Conservation (phyloP, 2,329 filamentous ascomycete species). For the Aspergillus amoenus region DNA sequence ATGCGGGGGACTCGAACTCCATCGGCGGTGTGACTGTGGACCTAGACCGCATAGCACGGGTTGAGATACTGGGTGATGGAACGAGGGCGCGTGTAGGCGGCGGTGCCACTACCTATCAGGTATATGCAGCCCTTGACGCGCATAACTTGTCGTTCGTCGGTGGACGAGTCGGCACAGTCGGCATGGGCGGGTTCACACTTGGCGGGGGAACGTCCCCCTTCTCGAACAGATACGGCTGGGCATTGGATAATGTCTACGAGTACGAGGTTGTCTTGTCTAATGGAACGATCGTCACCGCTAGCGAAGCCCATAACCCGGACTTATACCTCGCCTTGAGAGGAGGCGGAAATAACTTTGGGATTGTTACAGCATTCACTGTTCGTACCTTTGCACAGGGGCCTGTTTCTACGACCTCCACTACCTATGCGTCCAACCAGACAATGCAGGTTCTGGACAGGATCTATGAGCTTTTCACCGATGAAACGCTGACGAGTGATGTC, state of each 20-base stretch:
- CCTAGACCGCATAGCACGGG: conserved; percentile 13
- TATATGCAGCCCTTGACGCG: conserved; percentile 12
- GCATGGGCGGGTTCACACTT: conserved; percentile 40
- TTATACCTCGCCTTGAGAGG: conserved; percentile 40
- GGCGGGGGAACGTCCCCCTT: conserved; percentile 38
- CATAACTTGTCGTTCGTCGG: conserved; percentile 27
- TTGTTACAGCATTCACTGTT: conserved; percentile 38
- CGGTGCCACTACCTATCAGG: conserved; percentile 4
- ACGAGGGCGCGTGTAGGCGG: conserved; percentile 4
- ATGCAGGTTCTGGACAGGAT: conserved; percentile 7
- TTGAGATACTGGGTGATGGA: conserved; percentile 14
- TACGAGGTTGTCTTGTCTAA: conserved; percentile 6
- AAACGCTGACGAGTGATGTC: conserved; percentile 9
- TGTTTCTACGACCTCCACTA: conserved; percentile 3
- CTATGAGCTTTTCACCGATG: conserved; percentile 16
- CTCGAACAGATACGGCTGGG: conserved; percentile 26
- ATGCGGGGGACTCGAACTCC: conserved; percentile 52
- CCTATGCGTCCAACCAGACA: conserved; percentile 3
- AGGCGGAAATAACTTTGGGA: conserved; percentile 41
- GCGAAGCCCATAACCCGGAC: conserved; percentile 27
- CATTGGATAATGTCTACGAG: conserved; percentile 23
- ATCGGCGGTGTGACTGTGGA: conserved; percentile 31
- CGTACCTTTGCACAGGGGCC: conserved; percentile 29
- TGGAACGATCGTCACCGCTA: not conserved
- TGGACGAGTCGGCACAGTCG: conserved; percentile 41